Conservation (phyloP, 805 yeast species). For the Pichia nakasei region DNA sequence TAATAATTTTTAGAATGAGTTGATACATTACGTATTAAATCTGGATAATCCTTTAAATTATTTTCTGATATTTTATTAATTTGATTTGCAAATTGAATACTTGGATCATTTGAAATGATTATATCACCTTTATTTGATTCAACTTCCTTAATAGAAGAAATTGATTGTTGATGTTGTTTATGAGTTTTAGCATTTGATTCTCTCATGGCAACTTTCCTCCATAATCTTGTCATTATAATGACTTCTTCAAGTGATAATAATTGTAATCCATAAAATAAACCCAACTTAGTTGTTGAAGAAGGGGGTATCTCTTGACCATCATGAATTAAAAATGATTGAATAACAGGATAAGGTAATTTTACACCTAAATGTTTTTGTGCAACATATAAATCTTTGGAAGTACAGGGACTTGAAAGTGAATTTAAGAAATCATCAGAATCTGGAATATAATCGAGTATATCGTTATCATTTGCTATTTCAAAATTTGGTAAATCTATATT, state of each 20-base stretch:
- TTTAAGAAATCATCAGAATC: conserved; percentile 54
- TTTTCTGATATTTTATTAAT: conserved; percentile 10
- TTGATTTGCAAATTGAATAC: conserved; percentile 13
- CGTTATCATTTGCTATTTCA: not conserved
- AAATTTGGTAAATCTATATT: conserved; percentile 20
- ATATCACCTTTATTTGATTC: not conserved
- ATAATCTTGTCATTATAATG: conserved; percentile 65
- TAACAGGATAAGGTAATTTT: conserved; percentile 64
- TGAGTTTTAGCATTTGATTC: conserved; percentile 3
- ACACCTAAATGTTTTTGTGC: conserved; percentile 72
- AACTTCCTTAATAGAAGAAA: not conserved
- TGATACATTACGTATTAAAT: conserved; percentile 21
- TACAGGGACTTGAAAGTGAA: conserved; percentile 42
- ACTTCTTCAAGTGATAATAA: conserved; percentile 72
- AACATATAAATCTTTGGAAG: conserved; percentile 61
- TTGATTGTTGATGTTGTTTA: not conserved
- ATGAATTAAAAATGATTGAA: conserved; percentile 62
- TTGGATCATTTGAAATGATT: conserved; percentile 12
- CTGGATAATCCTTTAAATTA: conserved; percentile 16
- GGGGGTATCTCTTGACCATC: conserved; percentile 82
- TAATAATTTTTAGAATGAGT: conserved; percentile 22
- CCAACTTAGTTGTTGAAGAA: conserved; percentile 52
- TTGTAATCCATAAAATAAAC: conserved; percentile 70
- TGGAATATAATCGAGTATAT: conserved; percentile 53
- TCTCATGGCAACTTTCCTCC: conserved; percentile 58